These are phyloP conservation scores for Chaetomium globosum DNA, from an alignment of 2,329 filamentous ascomycete species.

Conservation along the genomic window DNA sequence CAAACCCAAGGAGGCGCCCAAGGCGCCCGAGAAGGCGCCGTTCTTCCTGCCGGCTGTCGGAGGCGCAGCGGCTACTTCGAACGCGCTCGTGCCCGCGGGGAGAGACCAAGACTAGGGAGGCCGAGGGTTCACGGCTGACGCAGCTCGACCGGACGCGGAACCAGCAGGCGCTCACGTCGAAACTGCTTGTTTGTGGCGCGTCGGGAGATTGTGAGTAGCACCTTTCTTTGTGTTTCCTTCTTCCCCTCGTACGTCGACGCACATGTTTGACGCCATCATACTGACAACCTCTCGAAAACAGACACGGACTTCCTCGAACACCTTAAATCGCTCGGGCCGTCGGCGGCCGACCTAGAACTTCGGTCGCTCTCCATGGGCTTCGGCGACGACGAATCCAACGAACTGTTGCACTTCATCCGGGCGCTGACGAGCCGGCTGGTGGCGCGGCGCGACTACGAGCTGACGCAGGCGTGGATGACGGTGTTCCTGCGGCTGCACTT, in stretches of 20 bases:
- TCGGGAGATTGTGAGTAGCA: conserved; percentile 61
- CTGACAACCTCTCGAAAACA: conserved; percentile 35
- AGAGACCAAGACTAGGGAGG: conserved; percentile 46
- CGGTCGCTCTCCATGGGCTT: conserved; percentile 67
- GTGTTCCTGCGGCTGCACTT: conserved; percentile 84
- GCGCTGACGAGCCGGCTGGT: conserved; percentile 73
- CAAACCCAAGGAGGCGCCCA: conserved; percentile 88
- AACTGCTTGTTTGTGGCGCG: conserved; percentile 56
- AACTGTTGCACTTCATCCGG: conserved; percentile 77
- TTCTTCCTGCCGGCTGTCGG: conserved; percentile 83
- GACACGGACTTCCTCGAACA: conserved; percentile 72
- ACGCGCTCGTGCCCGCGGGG: conserved; percentile 30
- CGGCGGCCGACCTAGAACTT: conserved; percentile 86
- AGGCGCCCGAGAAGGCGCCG: conserved; percentile 88
- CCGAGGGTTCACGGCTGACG: conserved; percentile 64
- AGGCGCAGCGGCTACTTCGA: conserved; percentile 52
- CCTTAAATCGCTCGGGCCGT: conserved; percentile 78
- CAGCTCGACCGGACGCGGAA: conserved; percentile 63
- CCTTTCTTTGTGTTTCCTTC: not conserved
- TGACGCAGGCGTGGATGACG: conserved; percentile 96
- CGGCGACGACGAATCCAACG: conserved; percentile 58
- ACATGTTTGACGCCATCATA: conserved; percentile 9
- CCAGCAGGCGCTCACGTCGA: conserved; percentile 61
- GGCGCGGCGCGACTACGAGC: conserved; percentile 80
- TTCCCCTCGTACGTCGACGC: not conserved